Evolutionary conservation across 2,329 filamentous ascomycete species (phyloP).

Genomic region (Stemphylium beticola): DNA sequence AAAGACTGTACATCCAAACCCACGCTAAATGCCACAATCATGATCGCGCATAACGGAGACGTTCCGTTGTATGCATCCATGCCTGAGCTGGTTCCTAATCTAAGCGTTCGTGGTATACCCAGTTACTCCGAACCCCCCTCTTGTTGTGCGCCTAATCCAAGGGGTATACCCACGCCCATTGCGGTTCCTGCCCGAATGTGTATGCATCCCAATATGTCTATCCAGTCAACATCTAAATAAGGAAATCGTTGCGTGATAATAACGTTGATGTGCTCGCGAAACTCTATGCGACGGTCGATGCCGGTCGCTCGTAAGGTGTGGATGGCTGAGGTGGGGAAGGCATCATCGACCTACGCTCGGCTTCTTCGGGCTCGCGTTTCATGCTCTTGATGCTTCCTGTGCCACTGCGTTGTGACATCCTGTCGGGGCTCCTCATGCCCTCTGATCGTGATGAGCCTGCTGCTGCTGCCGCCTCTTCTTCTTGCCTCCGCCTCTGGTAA

Average conservation of each 20-base stretch:
- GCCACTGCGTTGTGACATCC: slow-evolving; percentile 42
- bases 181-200: slow-evolving; percentile 37
- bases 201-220: slow-evolving; percentile 5
- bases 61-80: slow-evolving; percentile 26
- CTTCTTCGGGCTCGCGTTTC: slow-evolving; percentile 42
- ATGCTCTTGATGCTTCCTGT: slow-evolving; percentile 45
- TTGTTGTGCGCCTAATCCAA: slow-evolving; percentile 15
- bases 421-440: slow-evolving; percentile 42
- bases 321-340: slow-evolving; percentile 27
- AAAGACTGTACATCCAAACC: slow-evolving; percentile 31
- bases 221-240: slow-evolving; percentile 1
- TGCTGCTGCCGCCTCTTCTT: slow-evolving; percentile 26
- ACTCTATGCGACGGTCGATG: slow-evolving; percentile 11
- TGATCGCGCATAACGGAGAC: slow-evolving; percentile 34
- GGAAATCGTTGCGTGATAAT: slow-evolving; percentile 5
- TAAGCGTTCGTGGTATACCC: slow-evolving; percentile 14
- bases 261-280: not conserved
- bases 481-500: slow-evolving; percentile 41
- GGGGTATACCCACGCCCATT: slow-evolving; percentile 27
- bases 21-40: slow-evolving; percentile 50
- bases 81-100: slow-evolving; percentile 16
- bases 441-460: slow-evolving; percentile 28
- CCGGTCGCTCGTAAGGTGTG: slow-evolving; percentile 18
- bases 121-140: slow-evolving; percentile 2
- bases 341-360: slow-evolving; percentile 26